phyloP scores from a whole-genome alignment of 2,329 filamentous ascomycete genomes.

The Aspergillus candidus region DNA sequence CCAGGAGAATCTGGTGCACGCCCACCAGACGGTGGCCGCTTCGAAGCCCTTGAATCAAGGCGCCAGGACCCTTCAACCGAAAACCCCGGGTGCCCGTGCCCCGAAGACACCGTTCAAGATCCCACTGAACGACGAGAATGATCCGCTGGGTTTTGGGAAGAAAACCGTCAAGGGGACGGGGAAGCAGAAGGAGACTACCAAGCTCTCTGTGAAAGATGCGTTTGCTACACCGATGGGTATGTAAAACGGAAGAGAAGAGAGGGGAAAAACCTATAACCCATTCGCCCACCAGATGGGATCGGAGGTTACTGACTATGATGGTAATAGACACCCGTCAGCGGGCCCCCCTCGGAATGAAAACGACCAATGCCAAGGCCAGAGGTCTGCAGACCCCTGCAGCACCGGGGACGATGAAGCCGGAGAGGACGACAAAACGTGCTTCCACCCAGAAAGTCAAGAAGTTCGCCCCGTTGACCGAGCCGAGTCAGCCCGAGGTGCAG shows the following conservation, averaged over 20 bases:
- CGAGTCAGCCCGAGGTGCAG: conserved; percentile 43
- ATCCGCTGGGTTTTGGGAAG: conserved; percentile 55
- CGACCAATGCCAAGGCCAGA: conserved; percentile 83
- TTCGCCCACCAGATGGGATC: neutral
- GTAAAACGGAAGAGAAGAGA: conserved; percentile 15
- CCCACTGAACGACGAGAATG: conserved; percentile 79
- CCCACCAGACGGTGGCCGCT: conserved; percentile 63
- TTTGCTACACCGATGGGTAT: conserved; percentile 78
- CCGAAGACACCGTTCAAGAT: conserved; percentile 79
- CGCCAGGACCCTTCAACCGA: conserved; percentile 57
- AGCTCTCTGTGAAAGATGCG: conserved; percentile 53
- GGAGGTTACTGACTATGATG: neutral
- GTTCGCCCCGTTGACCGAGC: conserved; percentile 46
- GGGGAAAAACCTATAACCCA: neutral
- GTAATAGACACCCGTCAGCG: conserved; percentile 58
- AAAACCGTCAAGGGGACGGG: conserved; percentile 50
- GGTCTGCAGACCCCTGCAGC: conserved; percentile 61
- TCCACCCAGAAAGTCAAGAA: conserved; percentile 58
- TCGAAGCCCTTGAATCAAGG: conserved; percentile 67
- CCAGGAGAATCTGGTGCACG: conserved; percentile 80
- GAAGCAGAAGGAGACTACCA: conserved; percentile 53
- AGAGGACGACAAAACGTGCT: conserved; percentile 57
- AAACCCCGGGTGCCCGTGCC: conserved; percentile 69
- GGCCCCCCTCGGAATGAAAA: conserved; percentile 86
- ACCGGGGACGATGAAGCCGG: conserved; percentile 51